Percentiles rank a stretch among this genome's conserved stretches.
phyloP scores from a whole-genome alignment of 2,329 filamentous ascomycete genomes.

The Fragosphaeria purpurea region DNA sequence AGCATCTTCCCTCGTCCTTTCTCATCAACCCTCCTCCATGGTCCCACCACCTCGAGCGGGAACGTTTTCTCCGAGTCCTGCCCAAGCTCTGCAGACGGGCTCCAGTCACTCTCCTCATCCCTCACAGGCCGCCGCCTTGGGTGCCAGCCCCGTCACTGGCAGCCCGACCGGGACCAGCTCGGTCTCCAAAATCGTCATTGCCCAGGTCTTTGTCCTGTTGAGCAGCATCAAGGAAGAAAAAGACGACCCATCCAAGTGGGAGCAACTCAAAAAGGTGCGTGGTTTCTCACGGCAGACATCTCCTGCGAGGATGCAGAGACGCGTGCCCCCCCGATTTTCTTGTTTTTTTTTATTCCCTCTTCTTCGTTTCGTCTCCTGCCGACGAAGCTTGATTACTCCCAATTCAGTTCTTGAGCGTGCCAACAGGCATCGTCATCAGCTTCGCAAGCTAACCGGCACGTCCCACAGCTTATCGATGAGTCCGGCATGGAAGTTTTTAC shows the following conservation, averaged over 20 bases:
- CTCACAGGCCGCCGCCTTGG: slow-evolving; percentile 46
- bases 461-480: slow-evolving; percentile 75
- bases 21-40: slow-evolving; percentile 29
- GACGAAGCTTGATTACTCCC: too few species aligned
- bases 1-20: slow-evolving; percentile 9
- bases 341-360: background rate
- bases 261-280: slow-evolving; percentile 82
- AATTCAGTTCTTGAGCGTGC: too few species aligned
- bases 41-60: slow-evolving; percentile 52
- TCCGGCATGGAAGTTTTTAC: slow-evolving; percentile 99
- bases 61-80: slow-evolving; percentile 55
- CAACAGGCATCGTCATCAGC: too few species aligned
- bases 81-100: slow-evolving; percentile 47
- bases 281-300: too few species aligned
- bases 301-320: too few species aligned
- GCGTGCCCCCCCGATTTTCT: background rate
- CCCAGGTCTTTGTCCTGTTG: slow-evolving; percentile 88
- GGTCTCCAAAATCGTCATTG: slow-evolving; percentile 86
- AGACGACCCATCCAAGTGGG: slow-evolving; percentile 78
- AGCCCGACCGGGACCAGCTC: slow-evolving; percentile 54
- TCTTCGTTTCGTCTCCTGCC: background rate
- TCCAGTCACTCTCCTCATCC: slow-evolving; percentile 46
- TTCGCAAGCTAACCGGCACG: background rate
- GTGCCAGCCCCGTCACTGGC: slow-evolving; percentile 51
- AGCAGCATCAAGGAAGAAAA: slow-evolving; percentile 94